Percentiles rank a stretch among this genome's conserved stretches.
Conservation (phyloP, 2,329 filamentous ascomycete genomes). For the Penicillium sp. region DNA sequence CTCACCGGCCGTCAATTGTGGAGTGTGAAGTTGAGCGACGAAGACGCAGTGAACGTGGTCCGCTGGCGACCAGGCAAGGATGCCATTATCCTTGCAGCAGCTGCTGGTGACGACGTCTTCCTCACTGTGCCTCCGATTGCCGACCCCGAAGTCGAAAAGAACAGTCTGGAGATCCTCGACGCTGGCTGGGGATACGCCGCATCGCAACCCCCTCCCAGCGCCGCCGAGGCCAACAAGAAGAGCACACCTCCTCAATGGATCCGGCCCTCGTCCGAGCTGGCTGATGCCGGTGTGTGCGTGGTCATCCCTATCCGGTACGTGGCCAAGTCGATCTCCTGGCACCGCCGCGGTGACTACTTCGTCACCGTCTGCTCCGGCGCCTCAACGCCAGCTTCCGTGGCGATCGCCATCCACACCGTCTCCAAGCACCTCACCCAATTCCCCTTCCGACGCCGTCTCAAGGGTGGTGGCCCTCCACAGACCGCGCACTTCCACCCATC, state of each 20-base stretch:
- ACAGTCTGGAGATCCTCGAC: constrained; percentile 71
- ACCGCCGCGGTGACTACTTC: constrained; percentile 89
- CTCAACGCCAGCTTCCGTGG: constrained; percentile 48
- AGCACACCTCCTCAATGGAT: constrained; percentile 76
- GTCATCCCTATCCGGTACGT: constrained; percentile 72
- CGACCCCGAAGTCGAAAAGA: constrained; percentile 66
- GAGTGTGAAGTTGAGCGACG: constrained; percentile 70
- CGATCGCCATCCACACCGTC: constrained; percentile 89
- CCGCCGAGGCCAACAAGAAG: constrained; percentile 56
- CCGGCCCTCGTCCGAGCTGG: constrained; percentile 66
- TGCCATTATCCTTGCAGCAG: constrained; percentile 73
- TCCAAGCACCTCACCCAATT: constrained; percentile 93
- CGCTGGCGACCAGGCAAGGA: constrained; percentile 85
- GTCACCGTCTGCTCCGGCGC: constrained; percentile 74
- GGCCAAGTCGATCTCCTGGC: constrained; percentile 88
- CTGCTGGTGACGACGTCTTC: constrained; percentile 78
- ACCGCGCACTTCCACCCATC: constrained; percentile 91
- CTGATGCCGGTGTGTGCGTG: constrained; percentile 69
- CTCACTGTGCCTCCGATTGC: constrained; percentile 71
- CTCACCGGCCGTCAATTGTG: constrained; percentile 81
- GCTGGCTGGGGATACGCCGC: constrained; percentile 92
- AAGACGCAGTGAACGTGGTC: constrained; percentile 76
- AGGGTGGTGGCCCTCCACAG: constrained; percentile 71
- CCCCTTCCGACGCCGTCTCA: constrained; percentile 71
- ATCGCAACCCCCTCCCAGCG: constrained; percentile 49